phyloP scores from a whole-genome alignment of 495 filamentous ascomycete species.

The Aspergillus ellipticus region DNA sequence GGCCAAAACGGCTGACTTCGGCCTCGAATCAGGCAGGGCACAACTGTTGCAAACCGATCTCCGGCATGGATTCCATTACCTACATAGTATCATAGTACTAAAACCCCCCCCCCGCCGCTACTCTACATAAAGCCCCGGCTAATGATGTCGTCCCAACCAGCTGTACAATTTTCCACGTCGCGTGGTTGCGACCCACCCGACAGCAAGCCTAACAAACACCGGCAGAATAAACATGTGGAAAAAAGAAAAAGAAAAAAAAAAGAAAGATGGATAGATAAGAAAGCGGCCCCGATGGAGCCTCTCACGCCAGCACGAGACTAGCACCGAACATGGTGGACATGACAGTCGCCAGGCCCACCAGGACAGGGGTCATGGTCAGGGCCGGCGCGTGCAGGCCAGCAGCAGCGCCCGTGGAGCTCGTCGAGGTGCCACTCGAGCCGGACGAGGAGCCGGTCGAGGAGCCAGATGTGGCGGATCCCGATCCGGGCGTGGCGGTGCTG shows the following conservation, averaged over 20 bases:
- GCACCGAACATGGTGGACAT: conserved; percentile 63
- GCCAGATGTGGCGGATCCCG: conserved; percentile 38
- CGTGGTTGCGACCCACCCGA: neutral
- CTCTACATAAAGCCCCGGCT: neutral
- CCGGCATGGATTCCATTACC: neutral
- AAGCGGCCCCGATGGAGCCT: conserved; percentile 7
- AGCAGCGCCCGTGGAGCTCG: conserved; percentile 39
- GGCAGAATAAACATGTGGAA: neutral
- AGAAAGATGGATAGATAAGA: conserved; percentile 7
- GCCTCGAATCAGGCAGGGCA: too few species aligned
- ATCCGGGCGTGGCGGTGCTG: conserved; percentile 59
- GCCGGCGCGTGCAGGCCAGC: conserved; percentile 39
- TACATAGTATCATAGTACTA: too few species aligned
- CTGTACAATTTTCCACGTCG: neutral
- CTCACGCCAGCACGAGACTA: conserved; percentile 46
- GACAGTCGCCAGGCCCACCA: conserved; percentile 51
- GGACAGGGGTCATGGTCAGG: conserved; percentile 52
- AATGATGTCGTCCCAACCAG: neutral
- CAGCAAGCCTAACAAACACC: neutral
- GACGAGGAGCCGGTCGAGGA: conserved; percentile 5
- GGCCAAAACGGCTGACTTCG: too few species aligned
- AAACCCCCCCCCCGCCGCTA: too few species aligned
- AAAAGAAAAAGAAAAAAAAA: neutral
- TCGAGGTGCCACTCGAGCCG: neutral
- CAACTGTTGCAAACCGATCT: neutral